Evolutionary conservation across 1,284 basidiomycete species (phyloP).

Genomic region (Clitocybe nebularis): DNA sequence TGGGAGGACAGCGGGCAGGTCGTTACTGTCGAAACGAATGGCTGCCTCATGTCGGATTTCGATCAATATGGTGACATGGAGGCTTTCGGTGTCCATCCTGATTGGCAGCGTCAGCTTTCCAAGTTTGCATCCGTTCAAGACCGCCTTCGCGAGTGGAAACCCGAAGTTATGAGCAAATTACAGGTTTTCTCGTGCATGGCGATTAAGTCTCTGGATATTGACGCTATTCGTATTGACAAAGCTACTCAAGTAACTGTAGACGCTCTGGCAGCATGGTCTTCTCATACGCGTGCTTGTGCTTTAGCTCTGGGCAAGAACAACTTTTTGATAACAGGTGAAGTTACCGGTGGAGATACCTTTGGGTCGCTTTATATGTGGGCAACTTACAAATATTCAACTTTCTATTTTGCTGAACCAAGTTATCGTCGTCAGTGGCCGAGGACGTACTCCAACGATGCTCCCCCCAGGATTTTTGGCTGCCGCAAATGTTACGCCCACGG

Average conservation of each 20-base stretch:
- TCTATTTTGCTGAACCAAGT: constrained; percentile 7
- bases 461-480: constrained; percentile 67
- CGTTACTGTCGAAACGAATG: constrained; percentile 53
- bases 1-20: constrained; percentile 73
- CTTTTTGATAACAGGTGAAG: constrained; percentile 88
- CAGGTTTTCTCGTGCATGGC: constrained; percentile 79
- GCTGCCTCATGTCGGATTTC: constrained; percentile 80
- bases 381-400: constrained; percentile 15
- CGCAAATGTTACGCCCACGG: constrained; percentile 54
- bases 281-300: constrained; percentile 73
- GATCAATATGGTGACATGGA: constrained; percentile 95
- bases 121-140: constrained; percentile 95
- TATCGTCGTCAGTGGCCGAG: constrained; percentile 61
- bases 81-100: constrained; percentile 92
- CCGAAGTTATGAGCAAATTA: constrained; percentile 72
- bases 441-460: constrained; percentile 69
- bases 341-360: constrained; percentile 92
- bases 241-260: constrained; percentile 86
- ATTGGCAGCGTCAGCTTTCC: constrained; percentile 89
- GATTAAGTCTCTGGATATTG: constrained; percentile 82
- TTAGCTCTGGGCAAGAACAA: constrained; percentile 70
- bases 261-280: constrained; percentile 73
- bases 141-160: constrained; percentile 86
- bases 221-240: constrained; percentile 93
- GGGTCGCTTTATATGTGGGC: constrained; percentile 79